phyloP scores from a whole-genome alignment of 176 grass and related monocot genomes.

The Carex parvula region DNA sequence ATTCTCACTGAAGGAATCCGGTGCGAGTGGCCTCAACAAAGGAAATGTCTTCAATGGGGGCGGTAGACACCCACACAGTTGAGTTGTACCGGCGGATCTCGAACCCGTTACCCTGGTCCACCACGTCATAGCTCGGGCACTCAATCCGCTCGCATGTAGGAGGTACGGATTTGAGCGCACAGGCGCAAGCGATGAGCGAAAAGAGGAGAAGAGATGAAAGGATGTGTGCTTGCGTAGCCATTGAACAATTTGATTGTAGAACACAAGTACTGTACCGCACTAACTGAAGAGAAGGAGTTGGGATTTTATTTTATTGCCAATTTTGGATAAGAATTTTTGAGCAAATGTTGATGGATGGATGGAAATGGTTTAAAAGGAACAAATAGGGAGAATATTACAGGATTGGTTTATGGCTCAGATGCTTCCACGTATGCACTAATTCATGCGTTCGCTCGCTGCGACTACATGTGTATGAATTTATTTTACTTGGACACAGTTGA shows the following conservation, averaged over 20 bases:
- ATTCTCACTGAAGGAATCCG: slow-evolving; percentile 65
- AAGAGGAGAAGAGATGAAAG: slow-evolving; percentile 13
- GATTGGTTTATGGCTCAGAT: slow-evolving; percentile 23
- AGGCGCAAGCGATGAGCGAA: not conserved
- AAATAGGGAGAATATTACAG: slow-evolving; percentile 25
- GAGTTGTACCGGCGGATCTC: slow-evolving; percentile 84
- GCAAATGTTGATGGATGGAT: slow-evolving; percentile 16
- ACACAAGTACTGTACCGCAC: not conserved
- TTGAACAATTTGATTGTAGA: not conserved
- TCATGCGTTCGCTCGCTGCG: slow-evolving; percentile 7
- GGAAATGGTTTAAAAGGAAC: slow-evolving; percentile 28
- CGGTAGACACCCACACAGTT: slow-evolving; percentile 64
- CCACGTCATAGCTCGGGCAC: slow-evolving; percentile 80
- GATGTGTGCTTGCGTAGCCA: slow-evolving; percentile 28
- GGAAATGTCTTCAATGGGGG: slow-evolving; percentile 84
- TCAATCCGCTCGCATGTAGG: slow-evolving; percentile 93
- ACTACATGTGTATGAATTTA: not conserved
- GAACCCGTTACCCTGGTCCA: slow-evolving; percentile 81
- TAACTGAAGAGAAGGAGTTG: not conserved
- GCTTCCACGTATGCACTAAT: slow-evolving; percentile 44
- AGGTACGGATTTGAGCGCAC: slow-evolving; percentile 24
- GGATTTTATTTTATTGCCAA: not conserved
- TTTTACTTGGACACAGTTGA: not conserved
- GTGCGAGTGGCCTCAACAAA: slow-evolving; percentile 72
- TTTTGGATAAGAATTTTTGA: slow-evolving; percentile 10